Evolutionary conservation across 805 yeast genomes (phyloP).

Genomic region (Isabelozyma gotoi): DNA sequence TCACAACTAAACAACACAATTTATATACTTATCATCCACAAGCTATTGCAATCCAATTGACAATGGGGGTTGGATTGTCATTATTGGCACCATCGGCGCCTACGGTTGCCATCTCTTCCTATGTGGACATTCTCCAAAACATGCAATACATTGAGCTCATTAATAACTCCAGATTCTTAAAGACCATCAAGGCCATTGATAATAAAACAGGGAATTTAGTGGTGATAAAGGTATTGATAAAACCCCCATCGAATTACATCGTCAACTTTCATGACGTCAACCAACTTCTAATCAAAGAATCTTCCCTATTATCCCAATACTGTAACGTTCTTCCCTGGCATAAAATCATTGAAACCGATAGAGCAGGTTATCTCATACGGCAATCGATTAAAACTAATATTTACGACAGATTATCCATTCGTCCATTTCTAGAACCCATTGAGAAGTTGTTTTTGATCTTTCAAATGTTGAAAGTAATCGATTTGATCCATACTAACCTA

Average conservation of each 20-base stretch:
- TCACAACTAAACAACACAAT: too few relatives aligned
- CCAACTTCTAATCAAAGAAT: conserved; percentile 33
- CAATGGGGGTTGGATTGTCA: conserved; percentile 87
- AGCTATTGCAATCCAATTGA: background rate
- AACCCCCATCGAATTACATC: conserved; percentile 48
- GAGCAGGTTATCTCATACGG: conserved; percentile 88
- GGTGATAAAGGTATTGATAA: conserved; percentile 74
- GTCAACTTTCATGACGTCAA: conserved; percentile 24
- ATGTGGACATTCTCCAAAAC: conserved; percentile 74
- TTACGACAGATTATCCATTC: conserved; percentile 81
- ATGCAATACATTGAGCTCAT: conserved; percentile 74
- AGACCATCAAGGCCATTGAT: conserved; percentile 80
- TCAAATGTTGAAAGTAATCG: conserved; percentile 68
- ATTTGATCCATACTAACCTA: conserved; percentile 56
- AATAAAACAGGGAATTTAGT: conserved; percentile 64
- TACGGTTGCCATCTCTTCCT: conserved; percentile 87
- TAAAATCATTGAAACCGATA: conserved; percentile 77
- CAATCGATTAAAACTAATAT: conserved; percentile 76
- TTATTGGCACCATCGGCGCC: conserved; percentile 87
- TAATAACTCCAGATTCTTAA: conserved; percentile 80
- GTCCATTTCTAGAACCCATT: conserved; percentile 80
- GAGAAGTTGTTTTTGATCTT: conserved; percentile 85
- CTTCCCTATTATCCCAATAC: conserved; percentile 39
- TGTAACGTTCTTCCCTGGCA: conserved; percentile 72
- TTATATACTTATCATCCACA: background rate